Evolutionary conservation across 78 protist species (phyloP).

Genomic region (Speleostelium caveatum): DNA sequence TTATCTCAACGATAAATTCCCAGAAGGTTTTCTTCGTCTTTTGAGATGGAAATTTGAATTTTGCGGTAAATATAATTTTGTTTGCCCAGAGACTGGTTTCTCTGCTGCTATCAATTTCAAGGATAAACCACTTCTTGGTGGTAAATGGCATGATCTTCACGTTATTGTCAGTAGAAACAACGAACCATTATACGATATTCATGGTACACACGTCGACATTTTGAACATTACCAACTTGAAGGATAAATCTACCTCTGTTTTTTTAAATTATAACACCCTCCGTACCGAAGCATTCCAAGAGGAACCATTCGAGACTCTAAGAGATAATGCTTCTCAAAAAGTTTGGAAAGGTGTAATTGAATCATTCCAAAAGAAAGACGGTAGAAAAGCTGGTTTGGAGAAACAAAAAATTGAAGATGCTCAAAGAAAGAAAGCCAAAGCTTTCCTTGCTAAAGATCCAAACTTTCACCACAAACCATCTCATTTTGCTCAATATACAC

Average conservation of each 20-base stretch:
- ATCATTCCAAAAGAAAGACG: constrained; percentile 44
- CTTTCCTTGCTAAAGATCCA: constrained; percentile 33
- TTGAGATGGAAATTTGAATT: constrained; percentile 71
- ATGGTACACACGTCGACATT: constrained; percentile 59
- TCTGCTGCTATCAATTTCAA: constrained; percentile 56
- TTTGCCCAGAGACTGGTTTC: constrained; percentile 72
- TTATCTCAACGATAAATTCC: constrained; percentile 57
- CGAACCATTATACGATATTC: constrained; percentile 38
- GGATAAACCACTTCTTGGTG: constrained; percentile 68
- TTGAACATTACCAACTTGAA: constrained; percentile 45
- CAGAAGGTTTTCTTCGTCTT: constrained; percentile 62
- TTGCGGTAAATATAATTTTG: constrained; percentile 49
- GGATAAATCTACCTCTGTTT: constrained; percentile 46
- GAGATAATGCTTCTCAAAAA: constrained; percentile 32
- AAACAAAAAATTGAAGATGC: constrained; percentile 61
- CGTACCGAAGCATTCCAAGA: constrained; percentile 3
- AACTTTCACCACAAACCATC: constrained; percentile 23
- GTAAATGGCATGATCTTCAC: constrained; percentile 63
- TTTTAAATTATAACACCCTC: constrained; percentile 43
- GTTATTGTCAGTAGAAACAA: constrained; percentile 19
- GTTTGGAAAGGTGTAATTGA: constrained; percentile 80
- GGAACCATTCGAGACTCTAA: constrained; percentile 27
- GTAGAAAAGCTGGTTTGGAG: constrained; percentile 65
- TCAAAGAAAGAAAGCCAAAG: constrained; percentile 70
- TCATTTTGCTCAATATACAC: constrained; percentile 11